phyloP scores from a whole-genome alignment of 2,329 filamentous ascomycete genomes.

The Paracoccidioides brasiliensis region DNA sequence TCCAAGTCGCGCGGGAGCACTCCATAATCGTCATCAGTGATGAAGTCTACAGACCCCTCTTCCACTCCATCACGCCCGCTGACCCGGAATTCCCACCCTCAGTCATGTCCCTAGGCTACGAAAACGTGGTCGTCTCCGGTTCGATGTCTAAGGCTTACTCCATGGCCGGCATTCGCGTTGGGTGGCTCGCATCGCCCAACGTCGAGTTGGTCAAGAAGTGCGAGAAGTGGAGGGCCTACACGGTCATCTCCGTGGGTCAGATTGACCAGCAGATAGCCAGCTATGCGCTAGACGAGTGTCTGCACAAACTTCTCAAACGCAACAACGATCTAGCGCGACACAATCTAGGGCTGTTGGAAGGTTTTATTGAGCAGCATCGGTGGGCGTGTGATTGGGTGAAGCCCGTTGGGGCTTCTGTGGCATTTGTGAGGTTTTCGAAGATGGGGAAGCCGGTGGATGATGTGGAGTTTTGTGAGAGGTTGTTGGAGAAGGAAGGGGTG shows the following conservation, averaged over 20 bases:
- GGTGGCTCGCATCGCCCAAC: constrained; percentile 66
- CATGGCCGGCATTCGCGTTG: constrained; percentile 66
- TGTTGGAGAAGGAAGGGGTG: constrained; percentile 57
- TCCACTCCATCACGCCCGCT: constrained; percentile 51
- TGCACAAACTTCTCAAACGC: constrained; percentile 48
- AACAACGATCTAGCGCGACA: constrained; percentile 55
- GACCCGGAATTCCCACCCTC: constrained; percentile 51
- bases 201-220: constrained; percentile 48
- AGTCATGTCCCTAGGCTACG: constrained; percentile 57
- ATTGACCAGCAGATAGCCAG: constrained; percentile 67
- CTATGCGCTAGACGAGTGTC: constrained; percentile 56
- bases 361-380: constrained; percentile 52
- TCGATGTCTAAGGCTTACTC: constrained; percentile 80
- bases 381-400: constrained; percentile 56
- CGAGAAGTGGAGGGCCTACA: constrained; percentile 61
- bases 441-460: constrained; percentile 55
- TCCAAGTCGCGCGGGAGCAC: constrained; percentile 49
- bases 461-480: constrained; percentile 53
- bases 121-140: constrained; percentile 57
- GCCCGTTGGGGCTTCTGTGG: constrained; percentile 67
- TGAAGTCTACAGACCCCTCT: constrained; percentile 75
- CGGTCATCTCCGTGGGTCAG: constrained; percentile 72
- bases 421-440: constrained; percentile 57
- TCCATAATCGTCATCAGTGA: constrained; percentile 59
- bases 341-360: constrained; percentile 54